Conservation (phyloP, 2,329 filamentous ascomycete genomes). For the Verticillium klebahnii region DNA sequence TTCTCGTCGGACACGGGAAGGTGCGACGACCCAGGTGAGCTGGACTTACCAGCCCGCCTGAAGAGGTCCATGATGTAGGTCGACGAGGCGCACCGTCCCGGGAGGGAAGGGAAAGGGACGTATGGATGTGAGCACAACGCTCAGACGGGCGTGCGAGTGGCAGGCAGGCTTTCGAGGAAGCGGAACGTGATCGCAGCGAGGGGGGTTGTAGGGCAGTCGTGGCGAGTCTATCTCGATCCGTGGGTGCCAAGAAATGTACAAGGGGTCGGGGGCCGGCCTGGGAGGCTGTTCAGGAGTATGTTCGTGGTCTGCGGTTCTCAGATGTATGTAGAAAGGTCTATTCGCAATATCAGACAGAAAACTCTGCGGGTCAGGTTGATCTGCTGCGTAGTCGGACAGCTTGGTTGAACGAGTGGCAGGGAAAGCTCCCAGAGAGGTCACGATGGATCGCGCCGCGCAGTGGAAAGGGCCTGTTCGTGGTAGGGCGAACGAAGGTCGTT, state of each 20-base stretch:
- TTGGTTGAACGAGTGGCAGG: background rate
- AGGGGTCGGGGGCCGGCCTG: background rate
- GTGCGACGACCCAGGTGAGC: constrained; percentile 34
- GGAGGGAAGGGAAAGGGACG: background rate
- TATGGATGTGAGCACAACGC: background rate
- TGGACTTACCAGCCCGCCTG: constrained; percentile 48
- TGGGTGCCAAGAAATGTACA: background rate
- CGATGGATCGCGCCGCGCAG: background rate
- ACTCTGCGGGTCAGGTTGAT: background rate
- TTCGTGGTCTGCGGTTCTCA: background rate
- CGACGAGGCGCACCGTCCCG: background rate
- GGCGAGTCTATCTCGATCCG: background rate
- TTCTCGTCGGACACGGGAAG: constrained; percentile 51
- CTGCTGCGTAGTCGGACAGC: background rate
- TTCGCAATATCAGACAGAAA: background rate
- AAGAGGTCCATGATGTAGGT: constrained; percentile 49
- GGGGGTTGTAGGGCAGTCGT: background rate
- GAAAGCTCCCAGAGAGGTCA: background rate
- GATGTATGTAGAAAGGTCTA: background rate
- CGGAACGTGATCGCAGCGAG: background rate
- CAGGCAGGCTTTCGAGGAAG: background rate
- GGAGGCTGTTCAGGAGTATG: background rate
- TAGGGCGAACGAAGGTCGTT: background rate
- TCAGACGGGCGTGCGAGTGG: background rate
- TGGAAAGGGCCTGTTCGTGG: background rate